A percentile compares a stretch with the other conserved stretches of the same genome.
These are phyloP conservation scores for Alternaria atra DNA, from an alignment of 2,329 filamentous ascomycete species.

Conservation along the genomic window DNA sequence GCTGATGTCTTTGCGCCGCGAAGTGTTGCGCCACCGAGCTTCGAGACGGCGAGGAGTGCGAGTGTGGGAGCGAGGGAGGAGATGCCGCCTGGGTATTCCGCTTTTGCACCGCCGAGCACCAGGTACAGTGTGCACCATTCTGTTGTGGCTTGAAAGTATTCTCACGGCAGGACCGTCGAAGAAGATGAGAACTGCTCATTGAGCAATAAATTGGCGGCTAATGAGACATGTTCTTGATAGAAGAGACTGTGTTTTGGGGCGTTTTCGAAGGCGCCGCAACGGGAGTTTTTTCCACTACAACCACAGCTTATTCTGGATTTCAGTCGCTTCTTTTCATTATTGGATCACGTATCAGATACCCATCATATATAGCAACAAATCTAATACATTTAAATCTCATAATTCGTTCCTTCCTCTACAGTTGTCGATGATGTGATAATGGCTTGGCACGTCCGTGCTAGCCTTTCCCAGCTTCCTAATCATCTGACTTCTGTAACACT, in stretches of 20 bases:
- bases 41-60: conserved; percentile 12
- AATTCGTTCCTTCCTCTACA: not conserved
- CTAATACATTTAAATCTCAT: not conserved
- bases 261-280: not conserved
- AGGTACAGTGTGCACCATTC: conserved; percentile 15
- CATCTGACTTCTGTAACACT: not conserved
- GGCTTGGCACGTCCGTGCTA: conserved; percentile 13
- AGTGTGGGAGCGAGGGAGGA: conserved; percentile 28
- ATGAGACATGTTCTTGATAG: not conserved
- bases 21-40: conserved; percentile 43
- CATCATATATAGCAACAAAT: not conserved
- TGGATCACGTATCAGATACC: conserved; percentile 5
- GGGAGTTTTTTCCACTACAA: not conserved
- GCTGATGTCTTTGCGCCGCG: conserved; percentile 49
- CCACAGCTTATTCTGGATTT: not conserved
- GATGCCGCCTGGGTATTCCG: conserved; percentile 42
- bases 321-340: not conserved
- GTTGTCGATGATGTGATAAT: not conserved
- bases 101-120: conserved; percentile 24
- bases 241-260: not conserved
- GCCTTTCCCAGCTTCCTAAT: not conserved
- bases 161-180: not conserved
- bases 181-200: not conserved
- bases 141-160: not conserved
- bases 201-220: not conserved